Conservation (phyloP, 179 eudicot genomes). For the Dionaea muscipula region DNA sequence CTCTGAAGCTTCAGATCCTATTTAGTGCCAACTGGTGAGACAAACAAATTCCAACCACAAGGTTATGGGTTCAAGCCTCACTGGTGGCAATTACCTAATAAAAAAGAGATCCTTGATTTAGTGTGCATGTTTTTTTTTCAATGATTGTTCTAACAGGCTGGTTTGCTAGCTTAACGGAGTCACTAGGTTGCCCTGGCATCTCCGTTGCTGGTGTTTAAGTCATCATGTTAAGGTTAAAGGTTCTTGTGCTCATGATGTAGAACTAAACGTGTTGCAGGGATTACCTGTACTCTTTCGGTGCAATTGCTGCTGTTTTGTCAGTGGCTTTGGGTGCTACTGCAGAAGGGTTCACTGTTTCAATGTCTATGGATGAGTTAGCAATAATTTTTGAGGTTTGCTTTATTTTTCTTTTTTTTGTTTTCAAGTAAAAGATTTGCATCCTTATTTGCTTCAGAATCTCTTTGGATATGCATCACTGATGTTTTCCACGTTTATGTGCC, state of each 20-base stretch:
- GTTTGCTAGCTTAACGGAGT: too few species aligned
- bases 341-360: constrained; percentile 32
- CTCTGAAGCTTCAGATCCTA: too few species aligned
- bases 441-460: background rate
- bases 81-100: too few species aligned
- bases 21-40: too few species aligned
- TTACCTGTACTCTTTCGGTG: constrained; percentile 45
- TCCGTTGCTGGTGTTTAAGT: too few species aligned
- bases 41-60: too few species aligned
- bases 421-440: background rate
- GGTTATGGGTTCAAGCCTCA: too few species aligned
- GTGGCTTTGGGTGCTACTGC: constrained; percentile 34
- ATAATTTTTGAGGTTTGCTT: constrained; percentile 50
- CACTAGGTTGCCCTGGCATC: too few species aligned
- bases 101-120: too few species aligned
- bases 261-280: constrained; percentile 37
- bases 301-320: constrained; percentile 37
- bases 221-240: too few species aligned
- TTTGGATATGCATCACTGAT: background rate
- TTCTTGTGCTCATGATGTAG: background rate
- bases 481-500: background rate
- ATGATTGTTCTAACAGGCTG: too few species aligned
- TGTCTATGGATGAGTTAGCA: constrained; percentile 64
- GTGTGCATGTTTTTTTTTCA: too few species aligned
- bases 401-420: constrained; percentile 1